Evolutionary conservation across 176 grass and related monocot genomes (phyloP).

Genomic region (Carex kokanica): DNA sequence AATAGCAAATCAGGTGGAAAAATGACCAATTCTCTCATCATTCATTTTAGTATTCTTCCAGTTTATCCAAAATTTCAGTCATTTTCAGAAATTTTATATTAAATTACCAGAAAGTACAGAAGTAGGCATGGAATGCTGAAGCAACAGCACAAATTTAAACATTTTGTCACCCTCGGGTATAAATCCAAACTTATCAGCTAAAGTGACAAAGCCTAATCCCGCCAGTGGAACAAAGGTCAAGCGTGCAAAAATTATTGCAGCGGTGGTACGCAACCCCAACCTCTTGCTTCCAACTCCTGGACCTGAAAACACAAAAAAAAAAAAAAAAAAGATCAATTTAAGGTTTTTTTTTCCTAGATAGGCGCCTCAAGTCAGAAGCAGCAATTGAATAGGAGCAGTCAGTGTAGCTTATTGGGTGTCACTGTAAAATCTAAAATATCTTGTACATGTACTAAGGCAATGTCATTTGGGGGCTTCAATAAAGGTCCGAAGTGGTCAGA

Average conservation of each 20-base stretch:
- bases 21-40: not conserved
- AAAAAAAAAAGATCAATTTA: not conserved
- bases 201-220: slow-evolving; percentile 63
- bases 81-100: no score
- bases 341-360: not conserved
- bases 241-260: slow-evolving; percentile 85
- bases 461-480: not conserved
- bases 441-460: not conserved
- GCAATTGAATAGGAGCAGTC: not conserved
- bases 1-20: not conserved
- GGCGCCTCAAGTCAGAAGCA: not conserved
- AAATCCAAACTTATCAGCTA: slow-evolving; percentile 89
- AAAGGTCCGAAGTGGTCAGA: not conserved
- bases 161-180: slow-evolving; percentile 87
- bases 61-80: not conserved
- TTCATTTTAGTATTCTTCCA: not conserved
- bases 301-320: slow-evolving; percentile 41
- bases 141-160: slow-evolving; percentile 95
- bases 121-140: slow-evolving; percentile 97
- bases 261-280: slow-evolving; percentile 70
- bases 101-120: slow-evolving; percentile 90
- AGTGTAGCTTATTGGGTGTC: not conserved
- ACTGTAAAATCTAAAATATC: not conserved
- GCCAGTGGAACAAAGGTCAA: slow-evolving; percentile 75
- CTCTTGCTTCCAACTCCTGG: slow-evolving; percentile 95